phyloP scores from a whole-genome alignment of 768 basidiomycete species.

The Tricholoma furcatifolium region DNA sequence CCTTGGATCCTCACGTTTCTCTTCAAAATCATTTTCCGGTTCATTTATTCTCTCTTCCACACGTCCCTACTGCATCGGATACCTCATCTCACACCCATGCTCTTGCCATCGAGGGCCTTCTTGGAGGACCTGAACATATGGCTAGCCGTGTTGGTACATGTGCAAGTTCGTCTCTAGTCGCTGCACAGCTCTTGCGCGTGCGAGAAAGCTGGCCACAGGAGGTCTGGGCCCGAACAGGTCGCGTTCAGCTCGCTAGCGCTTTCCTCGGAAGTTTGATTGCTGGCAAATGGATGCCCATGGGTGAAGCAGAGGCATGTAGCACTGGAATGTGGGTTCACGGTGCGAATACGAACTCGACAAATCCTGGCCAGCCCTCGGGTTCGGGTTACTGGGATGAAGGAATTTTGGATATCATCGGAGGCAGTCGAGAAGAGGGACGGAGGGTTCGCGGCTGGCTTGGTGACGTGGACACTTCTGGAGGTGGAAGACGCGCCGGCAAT shows the following conservation, averaged over 20 bases:
- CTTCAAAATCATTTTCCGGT: slow-evolving; percentile 68
- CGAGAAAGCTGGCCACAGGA: slow-evolving; percentile 78
- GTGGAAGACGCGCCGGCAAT: slow-evolving; percentile 60
- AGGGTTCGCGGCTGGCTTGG: slow-evolving; percentile 78
- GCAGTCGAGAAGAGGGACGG: slow-evolving; percentile 70
- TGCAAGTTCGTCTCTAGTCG: slow-evolving; percentile 65
- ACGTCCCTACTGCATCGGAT: slow-evolving; percentile 75
- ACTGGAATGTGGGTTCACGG: slow-evolving; percentile 81
- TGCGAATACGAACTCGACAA: slow-evolving; percentile 23
- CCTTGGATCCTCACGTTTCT: slow-evolving; percentile 69
- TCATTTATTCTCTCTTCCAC: slow-evolving; percentile 67
- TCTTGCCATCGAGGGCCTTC: slow-evolving; percentile 67
- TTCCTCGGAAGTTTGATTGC: slow-evolving; percentile 70
- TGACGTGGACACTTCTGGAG: slow-evolving; percentile 72
- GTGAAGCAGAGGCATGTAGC: slow-evolving; percentile 74
- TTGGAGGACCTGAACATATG: slow-evolving; percentile 80
- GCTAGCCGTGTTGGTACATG: slow-evolving; percentile 72
- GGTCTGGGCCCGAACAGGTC: slow-evolving; percentile 76
- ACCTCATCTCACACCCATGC: slow-evolving; percentile 81
- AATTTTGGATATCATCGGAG: slow-evolving; percentile 75
- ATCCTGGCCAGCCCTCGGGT: slow-evolving; percentile 16
- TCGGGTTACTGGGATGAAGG: slow-evolving; percentile 76
- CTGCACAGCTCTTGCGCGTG: slow-evolving; percentile 75
- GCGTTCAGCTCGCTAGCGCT: slow-evolving; percentile 74
- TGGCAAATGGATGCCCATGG: slow-evolving; percentile 71